phyloP scores from a whole-genome alignment of 2,329 filamentous ascomycete genomes.

The Penicillium sp. region DNA sequence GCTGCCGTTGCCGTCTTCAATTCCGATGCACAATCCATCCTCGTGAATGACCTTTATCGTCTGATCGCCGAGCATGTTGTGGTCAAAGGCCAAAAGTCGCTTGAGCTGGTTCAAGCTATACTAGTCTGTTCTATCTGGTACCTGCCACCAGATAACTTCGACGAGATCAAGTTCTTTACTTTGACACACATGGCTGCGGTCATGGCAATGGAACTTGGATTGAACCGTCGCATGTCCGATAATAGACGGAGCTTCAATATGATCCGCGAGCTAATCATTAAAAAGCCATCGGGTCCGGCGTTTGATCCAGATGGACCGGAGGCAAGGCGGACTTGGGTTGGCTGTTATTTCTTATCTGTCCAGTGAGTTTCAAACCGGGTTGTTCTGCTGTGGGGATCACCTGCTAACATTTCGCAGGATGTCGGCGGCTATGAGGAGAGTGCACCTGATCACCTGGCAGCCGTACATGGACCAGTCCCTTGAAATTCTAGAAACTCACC shows the following conservation, averaged over 20 bases:
- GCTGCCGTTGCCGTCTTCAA: slow-evolving; percentile 46
- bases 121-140: slow-evolving; percentile 75
- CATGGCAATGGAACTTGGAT: slow-evolving; percentile 74
- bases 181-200: slow-evolving; percentile 70
- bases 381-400: not conserved
- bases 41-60: slow-evolving; percentile 63
- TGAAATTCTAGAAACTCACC: slow-evolving; percentile 48
- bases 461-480: slow-evolving; percentile 57
- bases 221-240: slow-evolving; percentile 50
- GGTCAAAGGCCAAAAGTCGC: slow-evolving; percentile 65
- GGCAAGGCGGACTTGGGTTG: slow-evolving; percentile 51
- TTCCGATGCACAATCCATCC: slow-evolving; percentile 50
- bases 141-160: slow-evolving; percentile 69
- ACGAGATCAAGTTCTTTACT: slow-evolving; percentile 85
- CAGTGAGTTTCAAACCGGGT: slow-evolving; percentile 33
- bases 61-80: slow-evolving; percentile 66
- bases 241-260: slow-evolving; percentile 28
- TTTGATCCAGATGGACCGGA: slow-evolving; percentile 48
- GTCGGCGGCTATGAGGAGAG: slow-evolving; percentile 51
- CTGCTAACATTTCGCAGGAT: slow-evolving; percentile 34
- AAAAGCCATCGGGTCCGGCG: slow-evolving; percentile 23
- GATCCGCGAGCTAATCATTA: slow-evolving; percentile 34
- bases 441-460: slow-evolving; percentile 53
- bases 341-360: slow-evolving; percentile 54
- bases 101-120: slow-evolving; percentile 74